Evolutionary conservation across 257 asterid genomes (phyloP).

Genomic region (Jaltomata sinuosa): DNA sequence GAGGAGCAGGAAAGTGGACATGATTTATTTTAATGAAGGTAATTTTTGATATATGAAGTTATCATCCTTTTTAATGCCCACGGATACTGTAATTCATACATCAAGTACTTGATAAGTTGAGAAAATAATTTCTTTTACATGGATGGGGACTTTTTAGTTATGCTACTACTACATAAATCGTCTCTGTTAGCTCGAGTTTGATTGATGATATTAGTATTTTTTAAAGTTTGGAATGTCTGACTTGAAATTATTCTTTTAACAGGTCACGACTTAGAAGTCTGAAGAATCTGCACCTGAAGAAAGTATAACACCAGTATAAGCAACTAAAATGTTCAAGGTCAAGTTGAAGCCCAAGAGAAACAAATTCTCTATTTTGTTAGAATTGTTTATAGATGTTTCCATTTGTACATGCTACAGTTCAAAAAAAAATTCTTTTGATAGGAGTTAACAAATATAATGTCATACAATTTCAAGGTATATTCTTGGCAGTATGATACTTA

Average conservation of each 20-base stretch:
- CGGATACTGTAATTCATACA: not conserved
- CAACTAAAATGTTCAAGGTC: too few species aligned
- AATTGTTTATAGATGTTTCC: too few species aligned
- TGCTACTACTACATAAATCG: not conserved
- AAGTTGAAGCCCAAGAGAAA: too few species aligned
- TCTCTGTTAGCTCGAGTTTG: not conserved
- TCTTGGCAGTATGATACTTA: too few species aligned
- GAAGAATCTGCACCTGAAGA: too few species aligned
- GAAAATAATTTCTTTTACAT: not conserved
- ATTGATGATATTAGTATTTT: not conserved
- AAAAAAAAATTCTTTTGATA: too few species aligned
- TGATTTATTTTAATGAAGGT: not conserved
- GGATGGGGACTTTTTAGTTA: not conserved
- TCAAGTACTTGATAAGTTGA: not conserved
- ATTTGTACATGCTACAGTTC: too few species aligned
- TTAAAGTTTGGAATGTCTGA: not conserved
- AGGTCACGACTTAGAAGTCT: too few species aligned
- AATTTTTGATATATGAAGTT: not conserved
- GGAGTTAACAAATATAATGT: too few species aligned
- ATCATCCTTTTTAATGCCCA: not conserved
- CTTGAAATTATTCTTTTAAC: not conserved
- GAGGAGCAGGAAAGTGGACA: not conserved
- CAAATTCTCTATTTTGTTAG: too few species aligned
- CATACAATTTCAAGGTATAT: too few species aligned
- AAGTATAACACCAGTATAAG: too few species aligned